Conservation (phyloP, 306 rosid genomes). For the Adenanthera pavonina region DNA sequence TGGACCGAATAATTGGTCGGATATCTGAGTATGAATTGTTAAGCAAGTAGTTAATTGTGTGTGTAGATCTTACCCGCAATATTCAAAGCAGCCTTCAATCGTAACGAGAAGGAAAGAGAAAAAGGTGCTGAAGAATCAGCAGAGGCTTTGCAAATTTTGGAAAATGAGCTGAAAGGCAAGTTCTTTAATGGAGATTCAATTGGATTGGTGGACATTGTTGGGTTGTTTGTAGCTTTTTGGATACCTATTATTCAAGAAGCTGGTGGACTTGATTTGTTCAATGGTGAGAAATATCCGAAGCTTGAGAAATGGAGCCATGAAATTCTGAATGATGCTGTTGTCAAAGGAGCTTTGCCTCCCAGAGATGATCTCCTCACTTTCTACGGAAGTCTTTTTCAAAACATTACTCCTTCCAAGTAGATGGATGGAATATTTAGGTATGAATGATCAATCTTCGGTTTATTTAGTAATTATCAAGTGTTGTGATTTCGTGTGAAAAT, state of each 20-base stretch:
- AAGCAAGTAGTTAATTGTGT: background rate
- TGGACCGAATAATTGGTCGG: no score
- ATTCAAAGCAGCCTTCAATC: slow-evolving; percentile 21
- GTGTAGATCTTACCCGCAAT: slow-evolving; percentile 21
- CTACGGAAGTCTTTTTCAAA: slow-evolving; percentile 24
- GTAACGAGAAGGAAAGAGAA: slow-evolving; percentile 41
- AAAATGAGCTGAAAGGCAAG: slow-evolving; percentile 53
- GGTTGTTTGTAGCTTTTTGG: slow-evolving; percentile 52
- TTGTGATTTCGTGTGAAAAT: background rate
- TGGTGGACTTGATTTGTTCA: slow-evolving; percentile 44
- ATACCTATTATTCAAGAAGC: slow-evolving; percentile 50
- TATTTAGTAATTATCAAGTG: background rate
- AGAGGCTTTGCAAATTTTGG: slow-evolving; percentile 39
- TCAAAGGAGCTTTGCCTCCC: slow-evolving; percentile 46
- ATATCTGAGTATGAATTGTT: no score
- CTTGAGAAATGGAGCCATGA: slow-evolving; percentile 55
- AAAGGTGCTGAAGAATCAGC: slow-evolving; percentile 45
- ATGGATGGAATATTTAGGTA: no score
- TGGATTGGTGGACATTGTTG: slow-evolving; percentile 57
- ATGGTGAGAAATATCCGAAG: slow-evolving; percentile 48
- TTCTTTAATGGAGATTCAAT: slow-evolving; percentile 50
- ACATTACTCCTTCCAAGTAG: slow-evolving; percentile 33
- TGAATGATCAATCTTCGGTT: background rate
- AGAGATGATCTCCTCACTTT: slow-evolving; percentile 37
- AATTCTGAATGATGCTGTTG: slow-evolving; percentile 36